Evolutionary conservation across 257 asterid genomes (phyloP).

Genomic region (Solanum lycopersicoides): DNA sequence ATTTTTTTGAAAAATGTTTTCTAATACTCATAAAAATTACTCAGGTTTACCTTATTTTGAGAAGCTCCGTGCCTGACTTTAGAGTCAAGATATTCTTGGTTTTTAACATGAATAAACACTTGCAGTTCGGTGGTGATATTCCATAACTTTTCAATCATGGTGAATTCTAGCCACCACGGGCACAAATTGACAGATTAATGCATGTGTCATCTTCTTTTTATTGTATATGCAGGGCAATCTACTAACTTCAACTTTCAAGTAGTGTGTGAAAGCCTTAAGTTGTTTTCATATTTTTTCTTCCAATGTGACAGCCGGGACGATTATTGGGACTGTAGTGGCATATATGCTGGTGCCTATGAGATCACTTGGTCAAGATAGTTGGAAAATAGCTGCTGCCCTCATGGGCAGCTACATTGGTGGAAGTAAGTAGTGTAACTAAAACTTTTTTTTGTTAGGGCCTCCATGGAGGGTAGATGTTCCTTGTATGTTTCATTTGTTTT

Average conservation of each 20-base stretch:
- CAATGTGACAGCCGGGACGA: constrained; percentile 60
- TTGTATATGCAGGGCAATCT: neutral
- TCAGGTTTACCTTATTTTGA: neutral
- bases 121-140: neutral
- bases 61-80: neutral
- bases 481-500: neutral
- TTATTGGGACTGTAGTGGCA: constrained; percentile 59
- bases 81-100: neutral
- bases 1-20: neutral
- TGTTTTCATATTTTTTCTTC: neutral
- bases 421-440: constrained; percentile 30
- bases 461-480: neutral
- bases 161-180: neutral
- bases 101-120: neutral
- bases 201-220: neutral
- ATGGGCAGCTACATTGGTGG: constrained; percentile 95
- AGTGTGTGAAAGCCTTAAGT: neutral
- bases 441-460: neutral
- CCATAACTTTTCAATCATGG: neutral
- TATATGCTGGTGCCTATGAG: constrained; percentile 73
- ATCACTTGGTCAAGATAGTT: constrained; percentile 72
- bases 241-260: neutral
- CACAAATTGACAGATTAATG: neutral
- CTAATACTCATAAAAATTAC: neutral
- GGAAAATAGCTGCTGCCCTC: constrained; percentile 85